Evolutionary conservation across 1,284 basidiomycete genomes (phyloP).

Genomic region (Apiotrichum sp.): DNA sequence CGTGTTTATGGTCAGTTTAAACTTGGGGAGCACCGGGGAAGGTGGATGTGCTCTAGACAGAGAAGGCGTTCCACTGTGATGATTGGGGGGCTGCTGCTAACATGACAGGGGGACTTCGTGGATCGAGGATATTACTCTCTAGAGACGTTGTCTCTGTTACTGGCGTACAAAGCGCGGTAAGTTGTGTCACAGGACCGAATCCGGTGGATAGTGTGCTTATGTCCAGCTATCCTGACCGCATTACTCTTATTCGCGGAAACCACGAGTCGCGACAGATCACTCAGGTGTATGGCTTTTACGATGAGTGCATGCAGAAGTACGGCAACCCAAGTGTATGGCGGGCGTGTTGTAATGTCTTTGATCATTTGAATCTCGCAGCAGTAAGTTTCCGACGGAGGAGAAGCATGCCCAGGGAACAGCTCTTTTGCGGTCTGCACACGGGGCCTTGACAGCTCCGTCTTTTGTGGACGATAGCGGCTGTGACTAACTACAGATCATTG

Average conservation of each 20-base stretch:
- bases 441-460: too few relatives aligned
- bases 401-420: too few relatives aligned
- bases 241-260: conserved; percentile 86
- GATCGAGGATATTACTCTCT: conserved; percentile 93
- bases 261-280: conserved; percentile 96
- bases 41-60: not conserved
- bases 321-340: conserved; percentile 92
- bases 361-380: conserved; percentile 87
- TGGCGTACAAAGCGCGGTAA: conserved; percentile 63
- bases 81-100: too few relatives aligned
- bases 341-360: conserved; percentile 90
- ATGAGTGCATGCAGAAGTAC: conserved; percentile 95
- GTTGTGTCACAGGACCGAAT: not conserved
- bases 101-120: conserved; percentile 73
- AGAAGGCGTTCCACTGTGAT: too few relatives aligned
- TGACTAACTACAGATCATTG: conserved; percentile 65
- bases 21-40: not conserved
- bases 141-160: conserved; percentile 85
- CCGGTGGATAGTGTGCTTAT: not conserved
- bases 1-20: conserved; percentile 71
- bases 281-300: conserved; percentile 97
- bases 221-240: conserved; percentile 73
- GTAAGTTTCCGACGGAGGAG: conserved; percentile 51
- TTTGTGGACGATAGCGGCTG: not conserved
- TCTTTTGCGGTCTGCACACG: too few relatives aligned